phyloP scores from a whole-genome alignment of 306 rosid genomes.

The Vigna radiata region DNA sequence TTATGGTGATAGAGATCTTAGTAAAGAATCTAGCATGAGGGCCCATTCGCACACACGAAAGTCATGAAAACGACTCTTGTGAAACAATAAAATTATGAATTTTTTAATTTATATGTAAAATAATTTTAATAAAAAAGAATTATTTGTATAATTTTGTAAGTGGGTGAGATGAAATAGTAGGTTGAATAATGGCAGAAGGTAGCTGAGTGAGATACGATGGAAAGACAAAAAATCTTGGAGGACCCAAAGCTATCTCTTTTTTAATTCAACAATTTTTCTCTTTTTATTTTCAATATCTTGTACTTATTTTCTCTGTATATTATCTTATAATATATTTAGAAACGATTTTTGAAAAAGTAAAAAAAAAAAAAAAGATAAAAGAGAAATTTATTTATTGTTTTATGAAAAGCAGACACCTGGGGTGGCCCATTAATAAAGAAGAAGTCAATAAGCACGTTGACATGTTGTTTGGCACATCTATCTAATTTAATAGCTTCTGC shows the following conservation, averaged over 20 bases:
- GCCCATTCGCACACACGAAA: constrained; percentile 21
- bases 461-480: constrained; percentile 29
- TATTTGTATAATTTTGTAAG: neutral
- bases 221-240: neutral
- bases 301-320: too few relatives aligned
- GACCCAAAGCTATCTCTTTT: neutral
- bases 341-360: too few relatives aligned
- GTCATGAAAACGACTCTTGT: constrained; percentile 32
- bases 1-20: neutral
- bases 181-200: neutral
- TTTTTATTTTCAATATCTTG: too few relatives aligned
- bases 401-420: neutral
- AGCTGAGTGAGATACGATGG: neutral
- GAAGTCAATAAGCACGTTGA: constrained; percentile 11
- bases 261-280: too few relatives aligned
- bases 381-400: too few relatives aligned
- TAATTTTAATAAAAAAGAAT: too few relatives aligned
- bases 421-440: neutral
- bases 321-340: too few relatives aligned
- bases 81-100: too few relatives aligned
- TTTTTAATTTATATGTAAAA: too few relatives aligned
- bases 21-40: constrained; percentile 14
- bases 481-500: neutral
- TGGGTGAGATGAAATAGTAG: too few relatives aligned
- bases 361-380: too few relatives aligned